Base-by-base conservation (phyloP, 768 basidiomycete genomes). In the Boletellus ananiceps region DNA sequence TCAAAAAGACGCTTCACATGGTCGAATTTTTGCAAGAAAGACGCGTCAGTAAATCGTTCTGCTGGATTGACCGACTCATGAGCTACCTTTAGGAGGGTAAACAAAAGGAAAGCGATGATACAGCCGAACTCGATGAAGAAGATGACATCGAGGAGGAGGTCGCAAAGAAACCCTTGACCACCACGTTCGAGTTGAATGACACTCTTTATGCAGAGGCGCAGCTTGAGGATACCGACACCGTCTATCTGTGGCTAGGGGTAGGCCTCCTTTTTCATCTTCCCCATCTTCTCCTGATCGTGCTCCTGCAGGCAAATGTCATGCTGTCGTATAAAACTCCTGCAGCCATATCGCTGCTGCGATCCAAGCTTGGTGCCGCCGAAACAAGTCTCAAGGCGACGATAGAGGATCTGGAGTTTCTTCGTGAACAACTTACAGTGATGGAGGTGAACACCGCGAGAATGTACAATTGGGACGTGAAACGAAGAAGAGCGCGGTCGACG, bases 401-500 rank as follows among this genome's bases (percentile, higher is more conserved):
- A 37, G 91, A 94, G 59, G 96, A 98, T 65, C 74, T 96, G 18
- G 93, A 93, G 63, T 99, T 90, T 65, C 69, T 98, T 51, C 75
- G 92, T 44, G 96, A 98, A 63, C 96, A 99, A 67, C 76, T 93
- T 45, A 98, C 96, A 5, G 81, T 96, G 9, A 96, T 97, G 89
- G 94, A 99, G 63, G 83, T 84, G 34, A 98, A 98, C 63, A 93
- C 90, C 12, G 95, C 95, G 5, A 76, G 95, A 33, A 86, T 95
- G 45, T 97, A 95, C 65, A 99, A 98, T 63, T 94, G 88, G 87
- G 93, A 95, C 63, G 92, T 95, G 25, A 91, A 90, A 9, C 27
- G 84, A 56, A 74, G 92, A 65, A 71, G 89, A 65, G 84, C 84
- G 40, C 68, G 68, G 57, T 68, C 69, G 57, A 62, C 61, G 44